Conservation (phyloP, 2,329 filamentous ascomycete genomes). For the Penicillium nordicum region DNA sequence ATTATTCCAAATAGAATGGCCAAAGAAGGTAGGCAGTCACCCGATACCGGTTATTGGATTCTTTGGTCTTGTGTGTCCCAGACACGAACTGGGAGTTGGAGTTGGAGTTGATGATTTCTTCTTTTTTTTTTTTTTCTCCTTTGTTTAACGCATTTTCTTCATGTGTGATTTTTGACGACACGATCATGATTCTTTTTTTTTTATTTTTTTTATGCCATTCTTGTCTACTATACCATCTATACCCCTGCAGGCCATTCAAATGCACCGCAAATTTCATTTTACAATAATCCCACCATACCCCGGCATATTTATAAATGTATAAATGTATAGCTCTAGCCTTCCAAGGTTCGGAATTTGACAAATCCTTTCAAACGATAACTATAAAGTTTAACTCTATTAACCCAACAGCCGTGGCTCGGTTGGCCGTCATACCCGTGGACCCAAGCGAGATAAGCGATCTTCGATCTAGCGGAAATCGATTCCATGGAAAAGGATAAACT, state of each 20-base stretch:
- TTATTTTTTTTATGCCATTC: not conserved
- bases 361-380: not conserved
- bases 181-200: conserved; percentile 1
- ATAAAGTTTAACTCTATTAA: not conserved
- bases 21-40: not conserved
- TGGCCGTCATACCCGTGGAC: not conserved
- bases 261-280: not conserved
- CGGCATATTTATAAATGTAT: not conserved
- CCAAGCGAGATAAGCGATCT: conserved; percentile 3
- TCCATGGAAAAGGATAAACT: not conserved
- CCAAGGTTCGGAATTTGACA: not conserved
- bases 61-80: not conserved
- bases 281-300: not conserved
- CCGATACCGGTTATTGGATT: not conserved
- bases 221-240: not conserved
- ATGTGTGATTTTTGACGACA: not conserved
- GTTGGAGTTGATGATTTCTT: no score
- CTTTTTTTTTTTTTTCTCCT: not conserved
- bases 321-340: not conserved
- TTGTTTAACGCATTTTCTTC: not conserved
- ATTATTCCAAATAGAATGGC: not conserved
- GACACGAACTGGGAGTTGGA: not conserved
- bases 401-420: not conserved
- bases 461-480: not conserved
- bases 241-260: not conserved